phyloP scores from a whole-genome alignment of 2,329 filamentous ascomycete species.

The Amphichorda felina region DNA sequence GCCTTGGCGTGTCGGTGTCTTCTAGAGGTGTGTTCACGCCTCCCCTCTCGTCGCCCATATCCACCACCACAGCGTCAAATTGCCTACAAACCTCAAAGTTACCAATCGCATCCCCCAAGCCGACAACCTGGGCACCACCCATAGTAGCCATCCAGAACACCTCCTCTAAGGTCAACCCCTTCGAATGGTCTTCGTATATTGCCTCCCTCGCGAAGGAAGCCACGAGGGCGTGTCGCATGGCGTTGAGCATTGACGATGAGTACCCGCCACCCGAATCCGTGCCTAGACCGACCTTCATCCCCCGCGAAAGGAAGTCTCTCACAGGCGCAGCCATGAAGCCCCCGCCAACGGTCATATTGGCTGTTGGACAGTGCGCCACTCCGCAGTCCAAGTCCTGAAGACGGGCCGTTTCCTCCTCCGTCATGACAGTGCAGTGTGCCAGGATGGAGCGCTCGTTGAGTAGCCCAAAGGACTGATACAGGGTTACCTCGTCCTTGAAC shows the following conservation, averaged over 20 bases:
- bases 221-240: conserved; percentile 46
- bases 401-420: conserved; percentile 38
- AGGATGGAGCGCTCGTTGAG: conserved; percentile 45
- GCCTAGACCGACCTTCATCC: conserved; percentile 54
- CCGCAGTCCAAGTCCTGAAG: conserved; percentile 38
- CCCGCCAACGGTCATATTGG: conserved; percentile 50
- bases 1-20: conserved; percentile 29
- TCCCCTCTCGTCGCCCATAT: conserved; percentile 16
- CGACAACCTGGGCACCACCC: conserved; percentile 47
- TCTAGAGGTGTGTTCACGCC: conserved; percentile 42
- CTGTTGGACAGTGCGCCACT: conserved; percentile 51
- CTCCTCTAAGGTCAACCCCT: conserved; percentile 35
- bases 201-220: conserved; percentile 35
- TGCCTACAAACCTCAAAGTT: conserved; percentile 47
- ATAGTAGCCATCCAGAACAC: conserved; percentile 48
- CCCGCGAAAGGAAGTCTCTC: conserved; percentile 40
- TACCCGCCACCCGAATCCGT: conserved; percentile 55
- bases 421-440: conserved; percentile 55
- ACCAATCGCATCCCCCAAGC: conserved; percentile 39
- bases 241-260: conserved; percentile 45
- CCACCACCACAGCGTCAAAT: conserved; percentile 46
- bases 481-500: conserved; percentile 43
- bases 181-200: conserved; percentile 24
- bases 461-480: conserved; percentile 44
- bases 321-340: conserved; percentile 52